Base-by-base conservation (phyloP, 768 basidiomycete species). In the Xerocomellus chrysenteron region DNA sequence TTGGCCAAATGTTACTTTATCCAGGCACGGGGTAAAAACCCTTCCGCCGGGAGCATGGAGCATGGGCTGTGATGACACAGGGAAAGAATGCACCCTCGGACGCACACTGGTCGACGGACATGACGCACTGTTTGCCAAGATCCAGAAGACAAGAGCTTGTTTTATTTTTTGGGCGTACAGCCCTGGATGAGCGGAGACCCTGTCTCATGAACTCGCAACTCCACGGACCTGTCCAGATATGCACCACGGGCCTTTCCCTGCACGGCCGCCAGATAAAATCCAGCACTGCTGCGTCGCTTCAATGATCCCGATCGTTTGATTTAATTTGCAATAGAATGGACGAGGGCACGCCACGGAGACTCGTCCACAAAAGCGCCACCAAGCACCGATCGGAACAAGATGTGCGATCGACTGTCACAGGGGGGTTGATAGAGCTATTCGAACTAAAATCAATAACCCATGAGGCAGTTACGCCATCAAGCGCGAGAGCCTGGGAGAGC, bases 371-470 rank as follows among this genome's bases (percentile, higher is more conserved):
- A 33, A 41, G 48, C 56, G 65, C 62, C 68, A 67, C 55, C 56
- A 67, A 50, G 52, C n/a, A n/a, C 41, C 60, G 65, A 68, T 68
- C 58, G 65, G 63, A 60, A 63, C 50, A n/a, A 65, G 67, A 65
- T 51, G 53, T 63, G 55, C 47, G 60, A 65, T 70, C 54, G 52
- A 46, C 41, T 55, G 59, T 59, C 48, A 55, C 48, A 50, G 55
- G 41, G 21, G 52, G 44, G 52, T 24, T 47, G 40, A 47, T 44
- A 45, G 28, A 45, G 10, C 42, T 19, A 51, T 61, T 55, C 37
- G 52, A 54, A 59, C 57, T 21, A 54, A 42, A 52, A 54, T 50
- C 52, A 47, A 47, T 50, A 21, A 19, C 43, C 41, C 65, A 63
- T 49, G 67, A 64, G 67, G 68, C 50, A 51, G 48, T 43, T 45